Evolutionary conservation across 257 asterid species (phyloP), one percentile per base, ranked within the genome.

Genomic region (Penstemon barbatus): DNA sequence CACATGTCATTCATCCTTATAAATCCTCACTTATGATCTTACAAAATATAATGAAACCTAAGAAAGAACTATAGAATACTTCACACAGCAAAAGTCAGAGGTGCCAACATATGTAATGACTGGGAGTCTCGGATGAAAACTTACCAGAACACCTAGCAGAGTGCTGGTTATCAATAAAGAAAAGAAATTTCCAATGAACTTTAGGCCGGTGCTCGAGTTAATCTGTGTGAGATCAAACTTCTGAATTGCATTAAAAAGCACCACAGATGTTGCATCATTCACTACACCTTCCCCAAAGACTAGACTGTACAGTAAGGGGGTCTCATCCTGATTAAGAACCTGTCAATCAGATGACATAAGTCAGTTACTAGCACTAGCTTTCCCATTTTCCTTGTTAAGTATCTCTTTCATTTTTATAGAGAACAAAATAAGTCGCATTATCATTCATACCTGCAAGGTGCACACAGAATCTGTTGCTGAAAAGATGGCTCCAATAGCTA

Each of bases 231-330:
- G 84, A 73, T 88, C 89, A 57, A 88, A 80, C 73, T 75, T 86
- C 81, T 86, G 95, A 76, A 91, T 83, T 52, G 96, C 92, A 13
- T 88, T 86, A 71, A 91, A 88, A 25, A 90, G 85, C 54, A 91
- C 97, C 52, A 91, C 86, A 4, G 92, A 78, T 5, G 97, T 82
- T 48, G 97, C 97, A 78, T 91, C 97, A 63, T 91, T 88, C 61
- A 88, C 95, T 56, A 91, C 95, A 0, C 96, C 88, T 85, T 91
- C 97, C 39, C 96, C 96, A 71, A 90, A 88, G 15, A 88, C 96
- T 39, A 91, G 38, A 64, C 96, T 88, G 78, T 88, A 79, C 44
- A 91, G 84, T 36, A 85, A 77, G 59, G 96, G 96, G 0, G 83
- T 84, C 63, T 90, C 90, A 8, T 88, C 89, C 83, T 88, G 97